These are phyloP conservation scores for Fusarium sp. DNA, from an alignment of 2,329 filamentous ascomycete genomes.

Conservation along the genomic window DNA sequence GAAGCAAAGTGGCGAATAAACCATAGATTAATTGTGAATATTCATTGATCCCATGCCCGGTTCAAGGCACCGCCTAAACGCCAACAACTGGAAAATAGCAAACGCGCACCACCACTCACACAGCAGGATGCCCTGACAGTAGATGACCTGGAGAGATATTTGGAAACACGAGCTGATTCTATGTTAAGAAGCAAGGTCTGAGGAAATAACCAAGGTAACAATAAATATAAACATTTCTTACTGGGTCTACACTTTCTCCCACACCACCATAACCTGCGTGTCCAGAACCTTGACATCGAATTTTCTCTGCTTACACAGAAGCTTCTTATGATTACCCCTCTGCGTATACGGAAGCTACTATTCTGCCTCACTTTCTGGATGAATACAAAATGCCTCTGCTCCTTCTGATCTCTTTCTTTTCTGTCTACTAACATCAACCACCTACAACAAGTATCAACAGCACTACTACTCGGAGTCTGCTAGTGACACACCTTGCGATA, in stretches of 20 bases:
- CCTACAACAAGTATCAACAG: neutral
- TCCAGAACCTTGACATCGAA: neutral
- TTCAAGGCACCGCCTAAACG: neutral
- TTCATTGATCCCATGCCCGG: neutral
- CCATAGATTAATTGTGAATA: neutral
- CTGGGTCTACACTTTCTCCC: neutral
- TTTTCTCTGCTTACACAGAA: neutral
- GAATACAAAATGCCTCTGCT: neutral
- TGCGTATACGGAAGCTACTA: neutral
- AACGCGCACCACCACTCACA: too few species aligned
- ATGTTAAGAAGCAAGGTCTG: too few species aligned
- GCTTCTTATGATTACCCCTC: neutral
- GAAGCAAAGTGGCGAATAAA: neutral
- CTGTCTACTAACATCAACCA: neutral
- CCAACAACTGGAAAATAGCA: too few species aligned
- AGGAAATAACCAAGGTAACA: neutral
- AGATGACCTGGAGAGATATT: neutral
- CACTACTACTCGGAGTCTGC: too few species aligned
- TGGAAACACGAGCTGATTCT: neutral
- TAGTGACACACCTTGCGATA: too few species aligned
- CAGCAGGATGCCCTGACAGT: too few species aligned
- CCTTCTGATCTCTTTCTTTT: neutral
- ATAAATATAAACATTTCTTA: neutral
- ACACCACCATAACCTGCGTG: neutral
- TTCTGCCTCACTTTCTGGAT: neutral